Evolutionary conservation across 2,329 filamentous ascomycete genomes (phyloP).

Genomic region (Cryphonectria carpinicola): DNA sequence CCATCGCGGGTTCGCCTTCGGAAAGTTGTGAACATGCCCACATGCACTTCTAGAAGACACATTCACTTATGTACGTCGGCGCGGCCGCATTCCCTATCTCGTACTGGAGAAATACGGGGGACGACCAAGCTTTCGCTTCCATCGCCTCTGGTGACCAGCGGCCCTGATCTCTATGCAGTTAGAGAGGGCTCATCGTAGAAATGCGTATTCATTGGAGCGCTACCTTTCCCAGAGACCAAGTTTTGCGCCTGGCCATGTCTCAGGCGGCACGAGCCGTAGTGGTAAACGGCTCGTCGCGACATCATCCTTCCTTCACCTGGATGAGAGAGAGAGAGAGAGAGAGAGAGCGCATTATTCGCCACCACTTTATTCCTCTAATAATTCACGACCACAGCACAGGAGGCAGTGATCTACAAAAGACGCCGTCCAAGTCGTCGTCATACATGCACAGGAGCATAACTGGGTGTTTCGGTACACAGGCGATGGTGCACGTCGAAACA

Average conservation of each 20-base stretch:
- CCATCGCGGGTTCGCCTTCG: neutral
- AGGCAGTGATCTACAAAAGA: slow-evolving; percentile 5
- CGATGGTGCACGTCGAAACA: neutral
- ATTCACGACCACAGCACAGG: neutral
- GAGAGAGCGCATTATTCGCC: neutral
- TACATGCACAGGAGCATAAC: neutral
- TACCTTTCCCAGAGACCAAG: neutral
- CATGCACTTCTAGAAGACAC: slow-evolving; percentile 1
- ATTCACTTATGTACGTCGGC: neutral
- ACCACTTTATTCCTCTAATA: neutral
- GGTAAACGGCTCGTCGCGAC: slow-evolving; percentile 18
- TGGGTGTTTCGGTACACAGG: neutral
- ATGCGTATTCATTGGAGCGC: neutral
- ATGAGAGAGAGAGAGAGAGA: neutral
- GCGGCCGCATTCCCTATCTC: slow-evolving; percentile 6
- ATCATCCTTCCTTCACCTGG: slow-evolving; percentile 11
- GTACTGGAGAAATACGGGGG: neutral
- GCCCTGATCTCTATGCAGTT: neutral
- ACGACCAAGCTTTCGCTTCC: neutral
- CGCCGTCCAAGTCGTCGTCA: neutral
- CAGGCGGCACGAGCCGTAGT: slow-evolving; percentile 22
- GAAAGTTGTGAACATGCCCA: neutral
- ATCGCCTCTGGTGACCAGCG: neutral
- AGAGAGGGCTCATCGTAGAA: neutral
- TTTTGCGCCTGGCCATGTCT: slow-evolving; percentile 8